phyloP scores from a whole-genome alignment of 768 basidiomycete species.

The Auricularia auricula-judae region DNA sequence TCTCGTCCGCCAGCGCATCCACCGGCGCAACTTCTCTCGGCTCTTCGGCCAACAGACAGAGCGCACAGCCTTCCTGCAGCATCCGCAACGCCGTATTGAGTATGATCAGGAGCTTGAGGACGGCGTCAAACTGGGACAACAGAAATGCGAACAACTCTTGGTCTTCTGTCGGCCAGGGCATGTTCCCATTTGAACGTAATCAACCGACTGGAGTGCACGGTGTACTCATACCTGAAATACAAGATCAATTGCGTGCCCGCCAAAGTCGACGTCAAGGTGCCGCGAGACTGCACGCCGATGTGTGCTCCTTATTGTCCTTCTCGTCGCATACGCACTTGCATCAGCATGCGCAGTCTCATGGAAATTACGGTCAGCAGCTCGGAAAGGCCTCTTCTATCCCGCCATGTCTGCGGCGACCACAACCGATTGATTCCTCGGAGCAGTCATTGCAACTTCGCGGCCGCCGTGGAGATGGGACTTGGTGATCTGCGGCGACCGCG shows the following conservation, averaged over 20 bases:
- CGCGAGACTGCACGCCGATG: background rate
- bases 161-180: slow-evolving; percentile 80
- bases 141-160: slow-evolving; percentile 91
- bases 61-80: background rate
- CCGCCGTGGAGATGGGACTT: too few relatives aligned
- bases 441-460: too few relatives aligned
- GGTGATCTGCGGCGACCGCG: too few relatives aligned
- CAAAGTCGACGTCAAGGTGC: background rate
- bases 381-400: too few relatives aligned
- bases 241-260: slow-evolving; percentile 12
- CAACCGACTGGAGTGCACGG: slow-evolving; percentile 95
- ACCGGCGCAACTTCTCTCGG: background rate
- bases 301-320: too few relatives aligned
- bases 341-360: too few relatives aligned
- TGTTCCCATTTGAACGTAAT: slow-evolving; percentile 78
- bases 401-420: too few relatives aligned
- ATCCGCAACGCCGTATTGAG: background rate
- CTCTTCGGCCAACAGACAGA: background rate
- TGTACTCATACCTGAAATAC: slow-evolving; percentile 92
- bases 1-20: background rate
- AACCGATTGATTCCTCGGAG: too few relatives aligned
- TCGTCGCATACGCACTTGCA: too few relatives aligned
- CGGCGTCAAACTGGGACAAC: slow-evolving; percentile 84
- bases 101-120: slow-evolving; percentile 47
- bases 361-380: background rate